phyloP scores from a whole-genome alignment of 345 rosid species.

The Melaleuca quinquenervia region DNA sequence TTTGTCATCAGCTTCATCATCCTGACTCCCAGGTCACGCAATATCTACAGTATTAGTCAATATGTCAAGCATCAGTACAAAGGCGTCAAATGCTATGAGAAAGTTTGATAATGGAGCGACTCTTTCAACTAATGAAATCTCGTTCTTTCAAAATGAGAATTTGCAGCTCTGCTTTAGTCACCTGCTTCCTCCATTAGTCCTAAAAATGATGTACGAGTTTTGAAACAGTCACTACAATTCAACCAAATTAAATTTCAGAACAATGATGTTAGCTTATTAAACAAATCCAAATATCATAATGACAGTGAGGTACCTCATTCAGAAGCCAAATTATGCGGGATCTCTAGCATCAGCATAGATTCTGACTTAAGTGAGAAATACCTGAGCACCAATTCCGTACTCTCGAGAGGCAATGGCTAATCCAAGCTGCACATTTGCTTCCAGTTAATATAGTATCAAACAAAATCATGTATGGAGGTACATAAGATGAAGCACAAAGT shows the following conservation, averaged over 20 bases:
- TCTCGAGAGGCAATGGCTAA: slow-evolving; percentile 86
- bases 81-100: not conserved
- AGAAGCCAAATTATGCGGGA: not conserved
- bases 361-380: not conserved
- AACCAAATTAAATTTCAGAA: no score
- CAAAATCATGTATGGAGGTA: no score
- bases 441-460: no score
- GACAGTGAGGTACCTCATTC: no score
- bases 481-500: no score
- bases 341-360: not conserved
- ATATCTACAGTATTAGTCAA: slow-evolving; percentile 26
- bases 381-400: slow-evolving; percentile 95
- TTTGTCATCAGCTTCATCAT: slow-evolving; percentile 89
- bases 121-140: not conserved
- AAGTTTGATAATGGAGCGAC: not conserved
- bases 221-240: no score
- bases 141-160: not conserved
- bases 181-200: no score
- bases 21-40: slow-evolving; percentile 68
- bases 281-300: no score
- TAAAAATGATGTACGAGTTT: no score
- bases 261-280: no score
- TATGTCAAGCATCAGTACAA: not conserved
- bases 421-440: slow-evolving; percentile 74
- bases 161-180: no score